Evolutionary conservation across 176 grass and related monocot species (phyloP).

Genomic region (Carex littledalei): DNA sequence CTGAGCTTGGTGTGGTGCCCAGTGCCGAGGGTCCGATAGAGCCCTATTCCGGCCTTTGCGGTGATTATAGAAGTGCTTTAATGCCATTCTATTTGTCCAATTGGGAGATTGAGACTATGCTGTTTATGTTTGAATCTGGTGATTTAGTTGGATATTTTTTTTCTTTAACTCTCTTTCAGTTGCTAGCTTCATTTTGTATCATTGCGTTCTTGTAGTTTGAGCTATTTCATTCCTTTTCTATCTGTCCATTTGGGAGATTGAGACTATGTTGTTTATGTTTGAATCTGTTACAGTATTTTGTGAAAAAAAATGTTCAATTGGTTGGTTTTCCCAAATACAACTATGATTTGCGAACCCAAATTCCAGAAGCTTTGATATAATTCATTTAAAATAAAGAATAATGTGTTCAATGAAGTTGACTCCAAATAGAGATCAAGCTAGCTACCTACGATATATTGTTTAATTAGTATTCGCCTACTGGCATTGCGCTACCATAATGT

Average conservation of each 20-base stretch:
- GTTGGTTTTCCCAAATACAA: background rate
- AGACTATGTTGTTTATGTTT: background rate
- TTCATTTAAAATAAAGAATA: background rate
- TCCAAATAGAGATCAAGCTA: too few relatives aligned
- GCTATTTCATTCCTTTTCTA: background rate
- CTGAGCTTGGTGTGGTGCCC: too few relatives aligned
- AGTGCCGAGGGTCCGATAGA: too few relatives aligned
- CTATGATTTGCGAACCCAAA: background rate
- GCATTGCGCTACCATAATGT: background rate
- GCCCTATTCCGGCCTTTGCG: conserved; percentile 28
- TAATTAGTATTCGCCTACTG: background rate
- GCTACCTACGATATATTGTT: background rate
- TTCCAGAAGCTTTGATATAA: background rate
- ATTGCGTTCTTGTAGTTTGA: background rate
- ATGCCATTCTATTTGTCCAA: background rate
- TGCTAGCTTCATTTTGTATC: background rate
- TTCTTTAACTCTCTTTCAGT: background rate
- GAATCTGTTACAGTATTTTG: background rate
- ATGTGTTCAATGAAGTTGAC: too few relatives aligned
- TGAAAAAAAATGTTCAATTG: background rate
- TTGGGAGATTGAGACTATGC: too few relatives aligned
- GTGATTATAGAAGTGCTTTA: conserved; percentile 16
- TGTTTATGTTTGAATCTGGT: too few relatives aligned
- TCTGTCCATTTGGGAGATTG: background rate
- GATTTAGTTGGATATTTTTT: background rate